These are phyloP conservation scores for Acacia pycnantha DNA, from an alignment of 331 rosid species.

Conservation along the genomic window DNA sequence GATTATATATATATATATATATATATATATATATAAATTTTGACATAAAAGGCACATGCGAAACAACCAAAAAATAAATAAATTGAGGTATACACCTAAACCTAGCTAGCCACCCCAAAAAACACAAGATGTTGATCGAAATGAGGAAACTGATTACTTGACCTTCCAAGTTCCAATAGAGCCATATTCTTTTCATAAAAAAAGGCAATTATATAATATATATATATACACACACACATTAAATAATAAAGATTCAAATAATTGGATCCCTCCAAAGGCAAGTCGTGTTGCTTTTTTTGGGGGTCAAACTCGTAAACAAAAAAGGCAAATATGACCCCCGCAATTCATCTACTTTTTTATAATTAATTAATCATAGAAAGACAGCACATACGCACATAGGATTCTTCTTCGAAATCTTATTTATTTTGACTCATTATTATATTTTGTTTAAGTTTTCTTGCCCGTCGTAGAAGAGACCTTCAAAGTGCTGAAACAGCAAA, in stretches of 20 bases:
- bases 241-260: slow-evolving; percentile 24
- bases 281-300: neutral
- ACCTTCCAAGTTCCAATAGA: slow-evolving; percentile 33
- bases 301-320: slow-evolving; percentile 1
- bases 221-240: neutral
- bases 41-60: neutral
- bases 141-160: slow-evolving; percentile 9
- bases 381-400: neutral
- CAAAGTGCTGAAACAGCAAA: neutral
- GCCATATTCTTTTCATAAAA: slow-evolving; percentile 26
- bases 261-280: neutral
- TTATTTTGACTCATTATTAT: neutral
- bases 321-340: slow-evolving; percentile 13
- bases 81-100: neutral
- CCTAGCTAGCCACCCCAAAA: neutral
- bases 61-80: too few relatives aligned
- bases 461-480: neutral
- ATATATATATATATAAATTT: too few relatives aligned
- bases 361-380: neutral
- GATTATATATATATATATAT: too few relatives aligned
- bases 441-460: neutral
- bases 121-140: neutral
- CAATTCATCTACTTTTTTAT: neutral
- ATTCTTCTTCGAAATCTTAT: neutral
- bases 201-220: neutral